phyloP scores from a whole-genome alignment of 2,329 filamentous ascomycete genomes.

The Elsinoe fawcettii region DNA sequence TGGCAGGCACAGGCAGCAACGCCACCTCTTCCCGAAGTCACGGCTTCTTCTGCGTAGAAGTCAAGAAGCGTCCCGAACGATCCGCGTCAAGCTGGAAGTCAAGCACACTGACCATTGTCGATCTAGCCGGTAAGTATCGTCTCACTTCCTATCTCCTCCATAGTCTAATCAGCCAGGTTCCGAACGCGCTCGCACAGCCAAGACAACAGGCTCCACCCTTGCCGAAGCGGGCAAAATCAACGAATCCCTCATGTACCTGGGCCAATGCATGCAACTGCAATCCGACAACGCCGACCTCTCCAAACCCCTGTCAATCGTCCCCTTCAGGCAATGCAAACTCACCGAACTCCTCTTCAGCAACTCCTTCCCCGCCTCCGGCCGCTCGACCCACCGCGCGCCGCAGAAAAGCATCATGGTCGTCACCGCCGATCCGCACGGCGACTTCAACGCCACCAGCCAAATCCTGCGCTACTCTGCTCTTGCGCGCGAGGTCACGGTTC shows the following conservation, averaged over 20 bases:
- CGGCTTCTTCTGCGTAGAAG: slow-evolving; percentile 91
- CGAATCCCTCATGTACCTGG: slow-evolving; percentile 95
- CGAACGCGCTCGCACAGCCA: slow-evolving; percentile 84
- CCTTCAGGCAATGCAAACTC: slow-evolving; percentile 54
- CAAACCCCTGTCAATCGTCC: slow-evolving; percentile 54
- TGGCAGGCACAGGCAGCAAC: slow-evolving; percentile 87
- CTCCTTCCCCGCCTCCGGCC: slow-evolving; percentile 37
- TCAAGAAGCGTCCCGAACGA: slow-evolving; percentile 63
- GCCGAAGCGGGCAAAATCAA: slow-evolving; percentile 98
- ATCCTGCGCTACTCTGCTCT: slow-evolving; percentile 91
- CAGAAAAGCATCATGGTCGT: slow-evolving; percentile 95
- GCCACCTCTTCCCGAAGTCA: slow-evolving; percentile 87
- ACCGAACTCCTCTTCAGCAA: slow-evolving; percentile 47
- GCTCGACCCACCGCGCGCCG: slow-evolving; percentile 41
- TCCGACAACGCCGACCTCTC: slow-evolving; percentile 59
- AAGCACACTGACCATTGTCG: slow-evolving; percentile 77
- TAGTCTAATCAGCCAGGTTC: slow-evolving; percentile 47
- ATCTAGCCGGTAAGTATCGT: slow-evolving; percentile 62
- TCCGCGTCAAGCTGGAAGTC: slow-evolving; percentile 54
- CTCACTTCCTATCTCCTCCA: slow-evolving; percentile 3
- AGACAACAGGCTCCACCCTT: slow-evolving; percentile 85
- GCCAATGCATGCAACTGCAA: slow-evolving; percentile 93
- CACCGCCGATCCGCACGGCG: slow-evolving; percentile 82
- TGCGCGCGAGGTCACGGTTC: slow-evolving; percentile 85
- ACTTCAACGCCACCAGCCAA: slow-evolving; percentile 94